These are phyloP conservation scores for Corynespora cassiicola DNA, from an alignment of 2,329 filamentous ascomycete species.

Conservation along the genomic window DNA sequence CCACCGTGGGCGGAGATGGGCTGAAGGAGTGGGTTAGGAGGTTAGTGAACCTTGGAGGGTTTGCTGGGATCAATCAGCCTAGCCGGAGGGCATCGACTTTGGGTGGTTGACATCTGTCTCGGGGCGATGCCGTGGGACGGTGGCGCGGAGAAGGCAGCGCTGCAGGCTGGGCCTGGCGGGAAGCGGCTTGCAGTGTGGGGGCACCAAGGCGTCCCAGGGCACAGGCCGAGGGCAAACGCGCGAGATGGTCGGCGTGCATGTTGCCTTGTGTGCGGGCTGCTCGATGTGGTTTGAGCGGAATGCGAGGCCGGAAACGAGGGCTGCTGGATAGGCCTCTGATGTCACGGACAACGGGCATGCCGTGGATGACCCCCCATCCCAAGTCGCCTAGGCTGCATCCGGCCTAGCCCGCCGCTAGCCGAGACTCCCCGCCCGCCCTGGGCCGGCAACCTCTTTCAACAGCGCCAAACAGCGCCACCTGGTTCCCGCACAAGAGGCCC, in stretches of 20 bases:
- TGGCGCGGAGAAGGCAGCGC: background rate
- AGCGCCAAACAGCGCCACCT: too few relatives aligned
- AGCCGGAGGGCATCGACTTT: constrained; percentile 2
- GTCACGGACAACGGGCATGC: constrained; percentile 4
- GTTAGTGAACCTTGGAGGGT: constrained; percentile 7
- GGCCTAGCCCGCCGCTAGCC: constrained; percentile 1
- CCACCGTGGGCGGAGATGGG: constrained; percentile 30
- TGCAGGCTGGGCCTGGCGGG: background rate
- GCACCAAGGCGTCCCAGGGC: background rate
- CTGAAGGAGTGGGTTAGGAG: constrained; percentile 6
- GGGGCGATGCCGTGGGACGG: background rate
- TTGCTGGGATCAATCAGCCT: constrained; percentile 12
- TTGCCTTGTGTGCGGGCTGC: background rate
- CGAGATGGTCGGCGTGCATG: background rate
- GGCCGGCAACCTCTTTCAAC: too few relatives aligned
- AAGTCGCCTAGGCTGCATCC: constrained; percentile 2
- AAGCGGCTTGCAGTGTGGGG: constrained; percentile 3
- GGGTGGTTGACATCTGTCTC: too few relatives aligned
- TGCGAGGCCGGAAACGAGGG: too few relatives aligned
- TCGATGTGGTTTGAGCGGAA: background rate
- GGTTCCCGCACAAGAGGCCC: too few relatives aligned
- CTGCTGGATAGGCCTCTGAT: constrained; percentile 6
- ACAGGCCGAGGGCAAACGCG: too few relatives aligned
- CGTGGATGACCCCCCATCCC: constrained; percentile 1
- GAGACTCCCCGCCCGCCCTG: background rate